Base-by-base conservation (phyloP, 768 basidiomycete species). In the Suillus discolor region DNA sequence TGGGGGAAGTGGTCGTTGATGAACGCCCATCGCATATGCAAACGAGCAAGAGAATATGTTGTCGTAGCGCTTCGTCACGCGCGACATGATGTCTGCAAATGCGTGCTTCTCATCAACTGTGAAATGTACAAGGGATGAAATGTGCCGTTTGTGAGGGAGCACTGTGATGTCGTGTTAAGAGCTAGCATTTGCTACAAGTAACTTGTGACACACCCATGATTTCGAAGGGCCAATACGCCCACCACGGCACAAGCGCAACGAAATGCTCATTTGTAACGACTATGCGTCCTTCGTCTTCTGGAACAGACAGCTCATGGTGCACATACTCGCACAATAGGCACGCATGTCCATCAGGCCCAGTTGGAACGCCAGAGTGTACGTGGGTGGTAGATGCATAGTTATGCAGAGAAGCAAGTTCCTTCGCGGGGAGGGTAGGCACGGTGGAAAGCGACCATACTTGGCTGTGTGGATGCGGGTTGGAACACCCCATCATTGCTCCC, bases 191-290 rank as follows among this genome's bases (percentile, higher is more conserved):
- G 47, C 2, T 8, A 8, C 42, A 57, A 41, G 8, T 25, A 25
- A 51, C 15, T 16, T 31, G 28, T 15, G 2, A 41, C 82, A 71
- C 70, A 91, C 92, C 74, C 70, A 96, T 78, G 20, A 90, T 82
- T 75, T 97, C 96, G 73, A 89, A 97, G 0, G 96, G 96, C 96
- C 95, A 97, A 39, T 87, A 86, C 7, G 95, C 96, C 96, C 96
- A 97, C 90, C 93, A 97, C 2, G 96, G 96, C 4, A 96, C 94
- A 2, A 97, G 72, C 0, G 90, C 93, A 3, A 92, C 82, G 86
- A 93, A 97, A 71, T 91, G 84, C 20, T 87, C 85, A 71, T 93
- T 92, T 73, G 83, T 79, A 41, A 89, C 74, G 3, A 96, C 89
- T 47, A 94, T 78, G 13, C 95, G 87, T 16, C 86, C 84, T 63